Percentiles rank a stretch among this genome's conserved stretches.
Evolutionary conservation across 305 asterid genomes (phyloP).

Genomic region (Fraxinus dipetala): DNA sequence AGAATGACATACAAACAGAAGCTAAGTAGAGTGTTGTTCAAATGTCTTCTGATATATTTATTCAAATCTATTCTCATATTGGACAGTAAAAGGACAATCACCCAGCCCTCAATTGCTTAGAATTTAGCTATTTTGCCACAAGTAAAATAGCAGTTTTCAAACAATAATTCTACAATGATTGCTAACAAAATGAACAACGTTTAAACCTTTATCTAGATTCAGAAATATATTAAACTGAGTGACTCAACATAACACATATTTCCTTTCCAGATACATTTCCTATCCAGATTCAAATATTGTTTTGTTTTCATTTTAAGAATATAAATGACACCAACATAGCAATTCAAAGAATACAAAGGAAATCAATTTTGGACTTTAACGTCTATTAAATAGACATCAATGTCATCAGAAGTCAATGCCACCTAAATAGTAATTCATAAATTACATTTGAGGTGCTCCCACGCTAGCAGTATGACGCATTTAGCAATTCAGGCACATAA

Average conservation of each 20-base stretch:
- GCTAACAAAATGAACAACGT: neutral
- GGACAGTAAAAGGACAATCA: too few relatives aligned
- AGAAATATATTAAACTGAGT: neutral
- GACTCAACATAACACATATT: neutral
- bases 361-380: too few relatives aligned
- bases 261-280: neutral
- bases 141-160: too few relatives aligned
- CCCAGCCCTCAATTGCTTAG: too few relatives aligned
- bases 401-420: neutral
- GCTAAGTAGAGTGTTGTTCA: too few relatives aligned
- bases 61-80: too few relatives aligned
- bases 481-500: neutral
- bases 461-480: neutral
- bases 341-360: neutral
- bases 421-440: neutral
- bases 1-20: too few relatives aligned
- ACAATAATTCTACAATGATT: too few relatives aligned
- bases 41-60: too few relatives aligned
- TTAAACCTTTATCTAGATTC: too few relatives aligned
- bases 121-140: too few relatives aligned
- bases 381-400: neutral
- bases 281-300: neutral
- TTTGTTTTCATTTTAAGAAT: neutral
- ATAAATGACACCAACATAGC: neutral
- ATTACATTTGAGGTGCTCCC: neutral